These are phyloP conservation scores for Globisporangium spiculum DNA, from an alignment of 352 stramenopile species.

Conservation along the genomic window DNA sequence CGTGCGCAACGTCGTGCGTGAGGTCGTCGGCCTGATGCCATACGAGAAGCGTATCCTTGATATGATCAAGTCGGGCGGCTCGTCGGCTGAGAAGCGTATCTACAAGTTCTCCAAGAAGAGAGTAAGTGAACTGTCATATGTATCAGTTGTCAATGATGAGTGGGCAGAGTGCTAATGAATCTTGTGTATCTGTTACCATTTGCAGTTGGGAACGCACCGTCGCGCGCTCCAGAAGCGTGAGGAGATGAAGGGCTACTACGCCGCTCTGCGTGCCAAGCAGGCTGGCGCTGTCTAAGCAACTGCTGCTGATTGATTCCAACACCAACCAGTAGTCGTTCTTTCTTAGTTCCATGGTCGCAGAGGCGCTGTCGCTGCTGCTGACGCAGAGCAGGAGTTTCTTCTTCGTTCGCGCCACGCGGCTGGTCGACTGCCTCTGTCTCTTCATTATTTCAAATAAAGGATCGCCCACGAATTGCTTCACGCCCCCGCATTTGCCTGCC, in stretches of 20 bases:
- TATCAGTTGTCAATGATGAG: background rate
- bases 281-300: constrained; percentile 59
- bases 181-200: background rate
- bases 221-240: constrained; percentile 97
- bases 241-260: constrained; percentile 99
- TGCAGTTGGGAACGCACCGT: constrained; percentile 96
- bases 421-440: constrained; percentile 31
- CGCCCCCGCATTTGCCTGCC: constrained; percentile 5
- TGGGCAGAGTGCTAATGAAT: constrained; percentile 4
- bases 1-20: constrained; percentile 94
- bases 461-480: constrained; percentile 35
- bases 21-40: constrained; percentile 97
- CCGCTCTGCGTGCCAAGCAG: constrained; percentile 94
- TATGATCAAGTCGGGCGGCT: constrained; percentile 99
- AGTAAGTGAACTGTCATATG: constrained; percentile 48
- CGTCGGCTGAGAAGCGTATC: constrained; percentile 97
- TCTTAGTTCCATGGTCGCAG: constrained; percentile 44
- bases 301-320: constrained; percentile 13
- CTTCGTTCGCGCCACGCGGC: no score
- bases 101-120: constrained; percentile 99
- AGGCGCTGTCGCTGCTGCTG: constrained; percentile 16
- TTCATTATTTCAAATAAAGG: constrained; percentile 83
- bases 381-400: background rate
- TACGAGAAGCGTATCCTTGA: constrained; percentile 99
- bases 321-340: constrained; percentile 22